Evolutionary conservation across 345 rosid species (phyloP), one percentile per base, ranked within the genome.

Genomic region (Streptanthus diversifolius): DNA sequence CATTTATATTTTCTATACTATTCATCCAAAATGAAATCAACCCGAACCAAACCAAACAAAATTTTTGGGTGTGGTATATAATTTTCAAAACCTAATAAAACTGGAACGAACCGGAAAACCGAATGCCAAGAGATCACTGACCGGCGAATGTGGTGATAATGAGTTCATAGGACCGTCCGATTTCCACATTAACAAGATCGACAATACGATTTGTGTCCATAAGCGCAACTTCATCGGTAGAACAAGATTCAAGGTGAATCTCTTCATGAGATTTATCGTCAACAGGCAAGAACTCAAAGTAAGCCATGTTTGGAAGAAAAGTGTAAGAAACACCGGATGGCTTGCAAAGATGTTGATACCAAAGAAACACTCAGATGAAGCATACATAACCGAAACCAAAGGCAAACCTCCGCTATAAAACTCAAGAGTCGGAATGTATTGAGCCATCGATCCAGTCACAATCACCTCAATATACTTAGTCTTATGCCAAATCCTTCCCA

Each of bases 361-460:
- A 37, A 90, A 88, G 81, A 81, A 92, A 66, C 98, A 89, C 69
- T 92, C 96, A 9, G 98, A 92, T 13, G 98, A 92, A 35, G 89
- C 96, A 80, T 90, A 92, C 98, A 92, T 92, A 5, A 86, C 87
- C 15, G 98, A 92, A 78, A 90, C 80, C 72, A 92, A 71, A 11
- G 96, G 98, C 36, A 88, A 75, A 41, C 95, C 96, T 2, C 90
- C 96, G 14, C 91, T 81, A 73, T 90, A 92, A 40, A 85, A 86
- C 80, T 88, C 91, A 2, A 92, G 91, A 15, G 88, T 88, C 0
- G 95, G 87, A 32, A 92, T 87, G 27, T 92, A 92, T 51, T 92
- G 98, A 19, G 98, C 96, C 98, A 92, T 92, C 1, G 98, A 87
- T 19, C 95, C 96, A 5, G 98, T 92, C 30, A 92, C 90, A 47